Percentiles rank a stretch among this genome's conserved stretches.
phyloP scores from a whole-genome alignment of 2,329 filamentous ascomycete genomes.

The Aspergillus clavatus region DNA sequence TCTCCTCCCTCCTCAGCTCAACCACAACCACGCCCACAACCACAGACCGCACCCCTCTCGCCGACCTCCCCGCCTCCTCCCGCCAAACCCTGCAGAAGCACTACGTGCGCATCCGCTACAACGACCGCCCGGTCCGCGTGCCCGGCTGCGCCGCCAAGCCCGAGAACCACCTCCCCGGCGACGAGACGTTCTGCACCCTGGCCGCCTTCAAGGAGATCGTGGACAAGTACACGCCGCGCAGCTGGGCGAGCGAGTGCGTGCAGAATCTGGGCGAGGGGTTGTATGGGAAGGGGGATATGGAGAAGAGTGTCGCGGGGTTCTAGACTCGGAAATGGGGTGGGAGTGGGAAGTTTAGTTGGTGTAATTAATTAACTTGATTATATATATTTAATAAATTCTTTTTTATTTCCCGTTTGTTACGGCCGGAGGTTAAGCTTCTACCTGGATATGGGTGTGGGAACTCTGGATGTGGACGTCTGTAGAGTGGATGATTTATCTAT shows the following conservation, averaged over 20 bases:
- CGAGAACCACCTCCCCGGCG: slow-evolving; percentile 79
- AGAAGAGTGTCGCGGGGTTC: slow-evolving; percentile 36
- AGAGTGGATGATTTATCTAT: too few relatives aligned
- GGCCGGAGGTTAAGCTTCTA: too few relatives aligned
- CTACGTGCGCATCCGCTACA: slow-evolving; percentile 88
- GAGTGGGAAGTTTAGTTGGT: background rate
- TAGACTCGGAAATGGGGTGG: slow-evolving; percentile 19
- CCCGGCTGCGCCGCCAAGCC: slow-evolving; percentile 67
- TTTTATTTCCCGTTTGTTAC: too few relatives aligned
- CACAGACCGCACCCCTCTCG: slow-evolving; percentile 32
- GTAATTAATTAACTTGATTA: background rate
- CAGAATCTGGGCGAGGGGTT: slow-evolving; percentile 53
- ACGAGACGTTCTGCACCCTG: slow-evolving; percentile 86
- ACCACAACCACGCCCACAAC: slow-evolving; percentile 12
- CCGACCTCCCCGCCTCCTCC: slow-evolving; percentile 24
- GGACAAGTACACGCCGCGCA: slow-evolving; percentile 77
- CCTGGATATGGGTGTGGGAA: too few relatives aligned
- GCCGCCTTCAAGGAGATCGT: slow-evolving; percentile 88
- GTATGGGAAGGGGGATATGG: slow-evolving; percentile 42
- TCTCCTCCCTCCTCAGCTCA: slow-evolving; percentile 29
- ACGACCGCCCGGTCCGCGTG: slow-evolving; percentile 74
- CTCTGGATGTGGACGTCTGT: too few relatives aligned
- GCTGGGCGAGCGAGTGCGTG: slow-evolving; percentile 66
- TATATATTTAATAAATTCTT: too few relatives aligned
- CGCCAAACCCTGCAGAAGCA: slow-evolving; percentile 51